Conservation (phyloP, 2,329 filamentous ascomycete genomes). For the Epicoccum nigrum region DNA sequence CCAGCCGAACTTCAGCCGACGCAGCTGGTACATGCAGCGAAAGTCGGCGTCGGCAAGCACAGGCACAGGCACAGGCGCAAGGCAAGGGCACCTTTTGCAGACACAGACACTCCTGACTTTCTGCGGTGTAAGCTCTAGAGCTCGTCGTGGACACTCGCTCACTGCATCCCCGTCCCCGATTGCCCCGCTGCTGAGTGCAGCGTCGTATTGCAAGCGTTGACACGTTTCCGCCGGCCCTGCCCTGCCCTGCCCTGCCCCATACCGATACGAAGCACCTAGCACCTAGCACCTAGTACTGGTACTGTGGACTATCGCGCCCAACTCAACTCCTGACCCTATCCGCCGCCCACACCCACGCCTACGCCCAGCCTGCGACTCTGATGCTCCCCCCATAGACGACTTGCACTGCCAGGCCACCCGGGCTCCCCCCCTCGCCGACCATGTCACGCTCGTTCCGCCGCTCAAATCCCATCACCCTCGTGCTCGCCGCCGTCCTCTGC, state of each 20-base stretch:
- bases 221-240: slow-evolving; percentile 37
- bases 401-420: slow-evolving; percentile 34
- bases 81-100: neutral
- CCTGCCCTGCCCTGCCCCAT: no score
- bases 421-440: slow-evolving; percentile 32
- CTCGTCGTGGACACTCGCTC: slow-evolving; percentile 12
- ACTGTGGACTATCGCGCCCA: slow-evolving; percentile 37
- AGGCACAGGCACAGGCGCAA: neutral
- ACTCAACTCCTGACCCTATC: slow-evolving; percentile 12
- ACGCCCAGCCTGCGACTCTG: slow-evolving; percentile 23
- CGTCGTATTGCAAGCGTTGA: slow-evolving; percentile 12
- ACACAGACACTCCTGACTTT: slow-evolving; percentile 27
- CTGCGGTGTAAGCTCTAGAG: slow-evolving; percentile 18
- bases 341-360: neutral
- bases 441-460: slow-evolving; percentile 77
- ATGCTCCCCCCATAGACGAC: slow-evolving; percentile 42
- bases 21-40: neutral
- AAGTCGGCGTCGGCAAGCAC: neutral
- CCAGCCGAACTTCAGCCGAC: neutral
- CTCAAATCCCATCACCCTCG: slow-evolving; percentile 76
- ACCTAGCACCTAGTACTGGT: no score
- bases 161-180: slow-evolving; percentile 1
- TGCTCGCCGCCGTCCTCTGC: slow-evolving; percentile 73
- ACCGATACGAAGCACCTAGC: no score
- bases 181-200: slow-evolving; percentile 3